Evolutionary conservation across 345 rosid species (phyloP).

Genomic region (Alliaria petiolata): DNA sequence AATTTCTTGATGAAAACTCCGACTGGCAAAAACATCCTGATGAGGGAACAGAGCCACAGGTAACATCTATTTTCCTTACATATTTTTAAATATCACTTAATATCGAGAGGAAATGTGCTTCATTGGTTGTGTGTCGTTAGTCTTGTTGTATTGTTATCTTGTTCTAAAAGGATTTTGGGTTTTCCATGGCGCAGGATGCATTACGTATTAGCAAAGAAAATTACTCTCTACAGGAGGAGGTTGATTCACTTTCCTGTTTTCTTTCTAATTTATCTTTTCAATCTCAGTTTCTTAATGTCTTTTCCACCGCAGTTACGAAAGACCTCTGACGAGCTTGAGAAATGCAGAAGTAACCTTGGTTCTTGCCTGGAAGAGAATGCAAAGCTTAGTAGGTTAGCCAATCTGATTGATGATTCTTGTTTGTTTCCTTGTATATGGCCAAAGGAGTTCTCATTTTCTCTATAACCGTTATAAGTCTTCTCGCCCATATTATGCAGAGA

Average conservation of each 20-base stretch:
- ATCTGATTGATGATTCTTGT: slow-evolving; percentile 23
- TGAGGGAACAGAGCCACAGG: slow-evolving; percentile 48
- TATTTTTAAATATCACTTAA: not conserved
- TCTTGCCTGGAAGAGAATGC: slow-evolving; percentile 81
- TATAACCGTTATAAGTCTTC: slow-evolving; percentile 15
- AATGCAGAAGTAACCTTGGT: slow-evolving; percentile 59
- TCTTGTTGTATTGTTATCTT: not conserved
- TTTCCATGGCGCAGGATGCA: slow-evolving; percentile 43
- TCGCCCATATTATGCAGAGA: slow-evolving; percentile 53
- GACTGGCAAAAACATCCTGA: slow-evolving; percentile 37
- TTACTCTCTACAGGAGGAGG: slow-evolving; percentile 57
- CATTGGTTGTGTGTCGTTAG: not conserved
- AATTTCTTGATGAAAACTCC: slow-evolving; percentile 51
- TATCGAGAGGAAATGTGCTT: not conserved
- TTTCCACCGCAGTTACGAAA: slow-evolving; percentile 51
- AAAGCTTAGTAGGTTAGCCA: slow-evolving; percentile 61
- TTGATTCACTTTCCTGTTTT: slow-evolving; percentile 33
- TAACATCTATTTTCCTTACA: slow-evolving; percentile 26
- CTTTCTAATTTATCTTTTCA: slow-evolving; percentile 12
- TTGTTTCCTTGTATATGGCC: slow-evolving; percentile 6
- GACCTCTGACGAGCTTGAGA: slow-evolving; percentile 58
- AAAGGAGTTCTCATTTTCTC: slow-evolving; percentile 11
- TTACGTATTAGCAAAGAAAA: slow-evolving; percentile 43
- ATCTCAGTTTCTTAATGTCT: not conserved
- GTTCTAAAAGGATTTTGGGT: slow-evolving; percentile 2